These are phyloP conservation scores for Lecanoromycetidae sp. DNA, from an alignment of 2,329 filamentous ascomycete genomes.

Conservation along the genomic window DNA sequence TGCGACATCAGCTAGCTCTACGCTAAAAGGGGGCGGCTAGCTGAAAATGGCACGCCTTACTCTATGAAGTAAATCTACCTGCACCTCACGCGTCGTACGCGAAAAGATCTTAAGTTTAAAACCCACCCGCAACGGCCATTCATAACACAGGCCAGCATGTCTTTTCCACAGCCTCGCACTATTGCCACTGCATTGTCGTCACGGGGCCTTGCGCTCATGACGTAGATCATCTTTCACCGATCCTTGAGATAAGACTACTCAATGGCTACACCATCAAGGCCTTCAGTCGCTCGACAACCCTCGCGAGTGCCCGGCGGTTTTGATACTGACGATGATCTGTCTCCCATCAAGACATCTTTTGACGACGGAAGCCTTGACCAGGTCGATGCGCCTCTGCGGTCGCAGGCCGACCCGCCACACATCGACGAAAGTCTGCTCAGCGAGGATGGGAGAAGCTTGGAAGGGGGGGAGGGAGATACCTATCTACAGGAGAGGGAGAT, in stretches of 20 bases:
- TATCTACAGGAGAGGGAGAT: slow-evolving; percentile 46
- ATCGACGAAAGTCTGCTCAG: slow-evolving; percentile 16
- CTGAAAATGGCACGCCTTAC: too few species aligned
- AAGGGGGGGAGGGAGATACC: slow-evolving; percentile 22
- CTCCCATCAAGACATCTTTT: slow-evolving; percentile 24
- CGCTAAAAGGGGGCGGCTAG: too few species aligned
- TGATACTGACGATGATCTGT: slow-evolving; percentile 25
- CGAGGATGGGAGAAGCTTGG: slow-evolving; percentile 13
- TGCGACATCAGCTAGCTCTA: too few species aligned
- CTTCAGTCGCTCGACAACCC: slow-evolving; percentile 14
- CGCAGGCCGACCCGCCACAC: not conserved
- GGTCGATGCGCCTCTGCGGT: not conserved
- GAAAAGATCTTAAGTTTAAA: not conserved
- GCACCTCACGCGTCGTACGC: too few species aligned
- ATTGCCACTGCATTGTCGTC: not conserved
- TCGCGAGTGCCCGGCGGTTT: slow-evolving; percentile 27
- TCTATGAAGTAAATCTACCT: too few species aligned
- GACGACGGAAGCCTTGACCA: slow-evolving; percentile 23
- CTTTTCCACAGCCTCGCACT: not conserved
- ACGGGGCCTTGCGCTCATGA: not conserved
- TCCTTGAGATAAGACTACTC: not conserved
- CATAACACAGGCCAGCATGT: not conserved
- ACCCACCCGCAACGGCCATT: too few species aligned
- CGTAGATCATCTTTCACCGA: not conserved
- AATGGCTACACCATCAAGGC: slow-evolving; percentile 15